Conservation (phyloP, 2,329 filamentous ascomycete genomes). For the Elsinoe batatas region DNA sequence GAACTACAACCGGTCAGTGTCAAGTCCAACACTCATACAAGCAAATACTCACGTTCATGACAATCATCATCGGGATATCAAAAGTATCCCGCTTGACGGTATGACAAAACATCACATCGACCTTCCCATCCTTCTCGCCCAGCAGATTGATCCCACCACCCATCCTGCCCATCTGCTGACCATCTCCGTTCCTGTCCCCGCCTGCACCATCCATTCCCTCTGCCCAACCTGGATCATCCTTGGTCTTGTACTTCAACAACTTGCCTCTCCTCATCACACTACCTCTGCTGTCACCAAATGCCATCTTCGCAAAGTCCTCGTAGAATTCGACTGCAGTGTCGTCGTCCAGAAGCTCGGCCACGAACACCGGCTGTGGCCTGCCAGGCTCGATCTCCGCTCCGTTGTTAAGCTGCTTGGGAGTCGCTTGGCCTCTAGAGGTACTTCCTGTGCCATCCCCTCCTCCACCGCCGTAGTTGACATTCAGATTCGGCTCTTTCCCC, state of each 20-base stretch:
- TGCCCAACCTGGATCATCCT: slow-evolving; percentile 42
- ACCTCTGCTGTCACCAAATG: slow-evolving; percentile 82
- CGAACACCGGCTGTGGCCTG: slow-evolving; percentile 67
- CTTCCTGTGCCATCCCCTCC: slow-evolving; percentile 32
- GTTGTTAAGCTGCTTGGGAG: slow-evolving; percentile 31
- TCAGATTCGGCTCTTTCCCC: slow-evolving; percentile 77
- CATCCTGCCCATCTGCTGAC: slow-evolving; percentile 19
- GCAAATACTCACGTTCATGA: slow-evolving; percentile 75
- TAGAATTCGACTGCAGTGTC: slow-evolving; percentile 91
- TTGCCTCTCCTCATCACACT: slow-evolving; percentile 76
- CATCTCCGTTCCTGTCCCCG: slow-evolving; percentile 10
- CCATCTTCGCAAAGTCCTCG: slow-evolving; percentile 85
- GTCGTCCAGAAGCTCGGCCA: slow-evolving; percentile 87
- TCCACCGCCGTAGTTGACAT: slow-evolving; percentile 63
- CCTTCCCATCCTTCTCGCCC: slow-evolving; percentile 73
- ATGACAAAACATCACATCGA: slow-evolving; percentile 95
- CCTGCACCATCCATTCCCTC: slow-evolving; percentile 7
- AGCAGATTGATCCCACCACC: slow-evolving; percentile 62
- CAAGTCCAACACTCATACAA: background rate
- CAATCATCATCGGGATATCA: slow-evolving; percentile 96
- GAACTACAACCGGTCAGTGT: slow-evolving; percentile 11
- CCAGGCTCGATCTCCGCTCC: slow-evolving; percentile 21
- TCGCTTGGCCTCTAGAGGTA: slow-evolving; percentile 38
- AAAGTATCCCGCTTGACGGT: slow-evolving; percentile 94
- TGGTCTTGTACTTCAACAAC: slow-evolving; percentile 79